These are phyloP conservation scores for Lachancea cidri DNA, from an alignment of 805 yeast genomes.

Conservation along the genomic window DNA sequence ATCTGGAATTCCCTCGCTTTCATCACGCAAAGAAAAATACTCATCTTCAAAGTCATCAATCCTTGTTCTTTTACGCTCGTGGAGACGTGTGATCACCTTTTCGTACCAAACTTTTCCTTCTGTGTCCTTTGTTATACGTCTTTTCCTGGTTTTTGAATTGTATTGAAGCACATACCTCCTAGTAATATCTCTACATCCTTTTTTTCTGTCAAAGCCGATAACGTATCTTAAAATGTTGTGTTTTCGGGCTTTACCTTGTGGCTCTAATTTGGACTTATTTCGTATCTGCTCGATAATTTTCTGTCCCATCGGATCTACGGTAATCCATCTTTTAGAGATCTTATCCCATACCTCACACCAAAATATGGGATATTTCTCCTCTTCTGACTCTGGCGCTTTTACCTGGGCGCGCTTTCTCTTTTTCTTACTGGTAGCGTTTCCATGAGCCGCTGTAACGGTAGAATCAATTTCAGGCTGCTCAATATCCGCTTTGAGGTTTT, in stretches of 20 bases:
- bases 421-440: no score
- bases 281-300: slow-evolving; percentile 58
- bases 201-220: slow-evolving; percentile 64
- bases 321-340: slow-evolving; percentile 67
- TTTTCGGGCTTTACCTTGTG: slow-evolving; percentile 36
- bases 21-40: slow-evolving; percentile 42
- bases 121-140: slow-evolving; percentile 58
- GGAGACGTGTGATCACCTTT: slow-evolving; percentile 32
- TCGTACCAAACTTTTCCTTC: slow-evolving; percentile 60
- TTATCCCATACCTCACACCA: slow-evolving; percentile 96
- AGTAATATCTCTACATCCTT: slow-evolving; percentile 76
- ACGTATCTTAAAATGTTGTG: slow-evolving; percentile 64
- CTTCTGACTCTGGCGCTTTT: slow-evolving; percentile 1
- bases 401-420: neutral
- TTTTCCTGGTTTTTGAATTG: slow-evolving; percentile 71
- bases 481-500: neutral
- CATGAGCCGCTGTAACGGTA: no score
- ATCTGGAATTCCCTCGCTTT: slow-evolving; percentile 82
- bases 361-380: slow-evolving; percentile 56
- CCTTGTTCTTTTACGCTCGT: slow-evolving; percentile 24
- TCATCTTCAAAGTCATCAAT: slow-evolving; percentile 35
- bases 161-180: slow-evolving; percentile 64
- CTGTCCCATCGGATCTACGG: slow-evolving; percentile 74
- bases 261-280: slow-evolving; percentile 59
- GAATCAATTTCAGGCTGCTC: no score